Evolutionary conservation across 2,329 filamentous ascomycete genomes (phyloP), one percentile per base, ranked within the genome.

Genomic region (Colletotrichum somersetense): DNA sequence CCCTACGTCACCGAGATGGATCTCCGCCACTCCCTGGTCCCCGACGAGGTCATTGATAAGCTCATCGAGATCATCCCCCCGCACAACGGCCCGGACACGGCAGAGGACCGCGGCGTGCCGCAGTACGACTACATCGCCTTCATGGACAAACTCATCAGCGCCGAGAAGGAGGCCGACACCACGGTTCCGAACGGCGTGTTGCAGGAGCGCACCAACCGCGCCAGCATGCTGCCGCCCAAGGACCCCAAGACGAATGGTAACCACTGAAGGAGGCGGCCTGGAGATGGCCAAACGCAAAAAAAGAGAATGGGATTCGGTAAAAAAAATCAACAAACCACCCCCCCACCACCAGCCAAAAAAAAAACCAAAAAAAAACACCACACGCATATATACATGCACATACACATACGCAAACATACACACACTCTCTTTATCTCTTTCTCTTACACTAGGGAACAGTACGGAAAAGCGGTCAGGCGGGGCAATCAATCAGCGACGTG

Each of bases 1-100:
- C 95, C 96, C 14, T 99, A 99, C 81, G 96, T 99, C 52, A 99
- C 96, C 6, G 96, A 99, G 84, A 93, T 99, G 85, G 96, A 99
- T 81, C 89, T 99, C 70, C 90, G 96, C 72, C 96, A 99, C 82
- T 96, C 93, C 53, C 89, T 99, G 50, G 97, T 99, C 48, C 96
- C 96, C 0, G 96, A 99, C 79, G 96, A 98, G 79, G 93, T 99
- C 75, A 98, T 99, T 78, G 95, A 98, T 74, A 93, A 97, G 81
- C 87, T 99, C 59, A 87, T 96, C 64, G 89, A 93, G 78, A 93
- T 94, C 63, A 97, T 99, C 88, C 96, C 96, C 0, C 80, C 85
- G 64, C 95, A 98, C 80, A 89, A 87, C 62, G 96, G 96, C 0
- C 94, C 95, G 2, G 95, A 98, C 81, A 88, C 96, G 82, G 90